phyloP scores from a whole-genome alignment of 2,329 filamentous ascomycete genomes.

The Apiospora hydei region DNA sequence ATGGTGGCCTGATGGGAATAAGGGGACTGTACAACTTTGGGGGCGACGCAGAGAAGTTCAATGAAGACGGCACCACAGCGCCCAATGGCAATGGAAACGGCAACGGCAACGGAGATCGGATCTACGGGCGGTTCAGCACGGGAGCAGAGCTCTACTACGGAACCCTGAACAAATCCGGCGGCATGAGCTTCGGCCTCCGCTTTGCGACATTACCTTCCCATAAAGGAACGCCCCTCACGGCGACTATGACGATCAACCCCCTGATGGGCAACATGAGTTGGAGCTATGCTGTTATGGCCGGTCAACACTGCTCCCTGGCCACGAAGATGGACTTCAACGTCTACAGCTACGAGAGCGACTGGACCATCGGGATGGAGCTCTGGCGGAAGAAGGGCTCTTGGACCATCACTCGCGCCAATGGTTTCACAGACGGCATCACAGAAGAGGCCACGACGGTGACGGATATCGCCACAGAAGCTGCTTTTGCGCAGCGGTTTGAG shows the following conservation, averaged over 20 bases:
- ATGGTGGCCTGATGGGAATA: constrained; percentile 86
- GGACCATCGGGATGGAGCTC: constrained; percentile 89
- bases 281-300: constrained; percentile 90
- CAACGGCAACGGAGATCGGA: constrained; percentile 60
- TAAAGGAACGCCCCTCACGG: constrained; percentile 88
- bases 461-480: constrained; percentile 23
- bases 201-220: constrained; percentile 87
- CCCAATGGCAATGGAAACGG: constrained; percentile 34
- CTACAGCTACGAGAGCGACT: constrained; percentile 96
- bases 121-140: constrained; percentile 84
- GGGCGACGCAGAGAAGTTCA: constrained; percentile 61
- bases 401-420: constrained; percentile 45
- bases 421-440: constrained; percentile 26
- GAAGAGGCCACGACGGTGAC: neutral
- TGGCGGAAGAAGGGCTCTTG: constrained; percentile 73
- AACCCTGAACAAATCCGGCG: constrained; percentile 90
- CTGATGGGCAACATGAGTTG: constrained; percentile 93
- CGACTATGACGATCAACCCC: constrained; percentile 91
- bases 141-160: constrained; percentile 97
- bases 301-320: constrained; percentile 81
- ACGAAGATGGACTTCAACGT: constrained; percentile 97
- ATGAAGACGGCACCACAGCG: constrained; percentile 26
- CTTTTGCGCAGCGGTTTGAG: constrained; percentile 37
- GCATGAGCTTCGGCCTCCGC: constrained; percentile 85
- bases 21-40: constrained; percentile 96